Base-by-base conservation (phyloP, 169 alveolate genomes). In the Eimeria acervulina region DNA sequence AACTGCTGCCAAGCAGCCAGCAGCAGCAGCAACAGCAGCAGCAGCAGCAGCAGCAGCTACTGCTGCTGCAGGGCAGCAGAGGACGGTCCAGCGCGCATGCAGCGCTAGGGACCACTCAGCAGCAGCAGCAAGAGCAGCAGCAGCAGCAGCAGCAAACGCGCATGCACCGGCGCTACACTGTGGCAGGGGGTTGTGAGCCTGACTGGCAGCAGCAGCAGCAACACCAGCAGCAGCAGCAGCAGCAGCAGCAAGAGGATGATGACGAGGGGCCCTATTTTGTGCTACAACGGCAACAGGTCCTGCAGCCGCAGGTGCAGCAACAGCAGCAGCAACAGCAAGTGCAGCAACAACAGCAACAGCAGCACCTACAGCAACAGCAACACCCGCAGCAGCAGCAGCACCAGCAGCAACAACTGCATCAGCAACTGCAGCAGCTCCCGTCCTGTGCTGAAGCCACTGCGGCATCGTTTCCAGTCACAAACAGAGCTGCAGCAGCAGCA, bases 11-110 rank as follows among this genome's bases (percentile, higher is more conserved):
- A 12, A 51, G 59, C 59, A 51, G 59, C 59, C 6, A 51, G 59
- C 59, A 51, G 59, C 78, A 66, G 78, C 78, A 66, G 78, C 78
- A 66, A 17, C 78, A 66, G 78, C 78, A 66, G 78, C 78, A 66
- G 78, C 78, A 66, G 78, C 78, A 66, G 78, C 78, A 66, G 78
- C 31, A 66, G 78, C 78, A 66, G 78, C 78, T 13, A 26, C 78
- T 13, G 78, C 78, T 13, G 78, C 78, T 13, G 78, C 78, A 1
- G 6, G 40, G 28, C 36, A 0, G 0, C 2, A 31, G 7, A 66
- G 28, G 78, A 8, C 78, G 78, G 31, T 51, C 59, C 15, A 51
- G 59, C 59, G 59, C 59, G 15, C 59, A 17, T 51, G 59, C 59
- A 51, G 59, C 15, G 59, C 59, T 51, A 12, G 59, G 59, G 59